A percentile compares a stretch with the other conserved stretches of the same genome.
Conservation (phyloP, 148 eudicot species). For the Limonium bicolor region DNA sequence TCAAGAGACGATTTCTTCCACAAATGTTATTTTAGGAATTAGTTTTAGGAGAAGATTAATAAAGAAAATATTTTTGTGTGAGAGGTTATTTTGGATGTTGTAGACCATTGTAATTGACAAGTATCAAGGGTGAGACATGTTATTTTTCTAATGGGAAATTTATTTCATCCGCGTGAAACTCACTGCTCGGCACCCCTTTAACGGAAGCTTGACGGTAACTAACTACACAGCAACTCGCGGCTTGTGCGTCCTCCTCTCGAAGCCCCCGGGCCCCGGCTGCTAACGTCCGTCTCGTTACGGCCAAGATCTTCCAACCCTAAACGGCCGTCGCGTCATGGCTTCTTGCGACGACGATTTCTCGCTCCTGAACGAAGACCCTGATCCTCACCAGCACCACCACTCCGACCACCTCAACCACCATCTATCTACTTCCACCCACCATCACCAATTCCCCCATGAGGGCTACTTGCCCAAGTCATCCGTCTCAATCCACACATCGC, state of each 20-base stretch:
- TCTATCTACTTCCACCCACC: conserved; percentile 11
- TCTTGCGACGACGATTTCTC: conserved; percentile 86
- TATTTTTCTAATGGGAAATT: too few species aligned
- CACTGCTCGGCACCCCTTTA: too few species aligned
- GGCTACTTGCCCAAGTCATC: conserved; percentile 6
- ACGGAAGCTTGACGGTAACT: too few species aligned
- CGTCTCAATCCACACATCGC: conserved; percentile 6
- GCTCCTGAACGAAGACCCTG: conserved; percentile 38
- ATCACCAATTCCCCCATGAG: conserved; percentile 7
- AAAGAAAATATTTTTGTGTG: too few species aligned
- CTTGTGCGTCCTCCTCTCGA: conserved; percentile 8
- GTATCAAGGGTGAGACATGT: too few species aligned
- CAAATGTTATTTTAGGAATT: too few species aligned
- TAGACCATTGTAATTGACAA: too few species aligned
- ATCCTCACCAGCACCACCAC: conserved; percentile 21
- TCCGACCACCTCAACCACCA: conserved; percentile 18
- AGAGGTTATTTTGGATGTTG: too few species aligned
- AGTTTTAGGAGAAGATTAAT: too few species aligned
- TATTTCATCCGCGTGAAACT: too few species aligned
- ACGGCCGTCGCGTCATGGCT: conserved; percentile 34
- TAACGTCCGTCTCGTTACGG: conserved; percentile 61
- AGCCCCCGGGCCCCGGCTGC: conserved; percentile 10
- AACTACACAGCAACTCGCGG: conserved; percentile 2
- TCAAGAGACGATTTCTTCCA: too few species aligned
- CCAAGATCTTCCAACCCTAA: conserved; percentile 23